Base-by-base conservation (phyloP, 345 rosid genomes). In the Capsella bursapastoris region DNA sequence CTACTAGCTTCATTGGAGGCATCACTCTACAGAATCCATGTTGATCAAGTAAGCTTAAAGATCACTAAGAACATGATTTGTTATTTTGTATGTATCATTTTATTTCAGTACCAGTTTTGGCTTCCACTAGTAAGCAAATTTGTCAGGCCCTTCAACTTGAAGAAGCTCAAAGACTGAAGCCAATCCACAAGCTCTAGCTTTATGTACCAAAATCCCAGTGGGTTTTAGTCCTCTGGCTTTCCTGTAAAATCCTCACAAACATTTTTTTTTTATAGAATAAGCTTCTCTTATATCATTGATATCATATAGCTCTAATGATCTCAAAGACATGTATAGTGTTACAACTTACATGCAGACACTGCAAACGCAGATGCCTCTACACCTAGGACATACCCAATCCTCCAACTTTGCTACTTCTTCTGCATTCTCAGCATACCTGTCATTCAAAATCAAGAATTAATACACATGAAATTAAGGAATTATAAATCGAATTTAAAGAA, bases 81-180 rank as follows among this genome's bases (percentile, higher is more conserved):
- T 18, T 18, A 18, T 18, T 18, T 18, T 18, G 22, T 18, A 18
- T 18, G 22, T 18, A 18, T 18, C 22, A 18, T 18, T 18, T 18
- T 25, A 2, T 53, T 55, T 28, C 9, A 10, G 48, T 76, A 75
- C 57, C 79, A 60, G 80, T 80, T 78, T 37, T 56, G 34, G 18
- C 77, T 3, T 4, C 22, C 15, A 70, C 75, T 57, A 69, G 68
- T 49, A 67, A 65, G 25, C 37, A 29, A 81, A 73, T 62, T 31
- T 81, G 16, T 74, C 86, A 50, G 64, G 53, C 8, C 89, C 90
- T 70, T 79, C 80, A 69, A 78, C 70, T 63, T 76, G 40, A 44
- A 90, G 83, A 83, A 90, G 73, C 72, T 90, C 86, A 32, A 83
- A 85, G 74, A 93, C 97, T 11, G 92, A 93, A 15, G 86, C 72